Percentiles rank a stretch among this genome's conserved stretches.
These are phyloP conservation scores for Nepenthes alata DNA, from an alignment of 179 eudicot genomes.

Conservation along the genomic window DNA sequence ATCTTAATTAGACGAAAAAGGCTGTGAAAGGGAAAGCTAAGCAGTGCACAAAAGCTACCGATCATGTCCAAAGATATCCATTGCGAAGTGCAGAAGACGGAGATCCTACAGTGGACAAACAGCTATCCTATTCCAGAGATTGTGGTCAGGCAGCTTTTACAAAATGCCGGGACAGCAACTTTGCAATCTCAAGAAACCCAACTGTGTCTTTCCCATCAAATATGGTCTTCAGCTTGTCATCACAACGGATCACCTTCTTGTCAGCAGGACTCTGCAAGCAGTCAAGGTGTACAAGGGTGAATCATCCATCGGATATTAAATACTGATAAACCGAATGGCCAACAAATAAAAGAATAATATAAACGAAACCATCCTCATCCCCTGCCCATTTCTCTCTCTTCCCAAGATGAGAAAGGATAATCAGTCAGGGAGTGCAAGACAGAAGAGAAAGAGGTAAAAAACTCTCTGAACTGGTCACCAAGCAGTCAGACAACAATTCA, in stretches of 20 bases:
- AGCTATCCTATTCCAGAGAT: not conserved
- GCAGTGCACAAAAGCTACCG: not conserved
- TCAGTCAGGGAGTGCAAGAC: too few relatives aligned
- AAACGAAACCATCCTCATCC: too few relatives aligned
- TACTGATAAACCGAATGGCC: too few relatives aligned
- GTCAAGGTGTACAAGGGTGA: too few relatives aligned
- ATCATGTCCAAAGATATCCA: not conserved
- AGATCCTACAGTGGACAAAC: not conserved
- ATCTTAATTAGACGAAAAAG: too few relatives aligned
- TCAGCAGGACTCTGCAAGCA: constrained; percentile 27
- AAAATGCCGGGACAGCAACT: constrained; percentile 33
- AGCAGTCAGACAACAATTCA: too few relatives aligned
- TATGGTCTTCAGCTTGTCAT: constrained; percentile 43
- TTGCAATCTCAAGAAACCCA: constrained; percentile 35
- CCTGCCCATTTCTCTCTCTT: too few relatives aligned
- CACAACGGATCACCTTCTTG: constrained; percentile 36
- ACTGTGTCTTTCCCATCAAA: constrained; percentile 42
- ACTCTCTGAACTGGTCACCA: too few relatives aligned
- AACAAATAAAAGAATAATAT: too few relatives aligned
- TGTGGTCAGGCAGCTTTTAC: constrained; percentile 14
- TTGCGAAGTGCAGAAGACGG: not conserved
- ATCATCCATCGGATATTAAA: too few relatives aligned
- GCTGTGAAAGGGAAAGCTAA: not conserved
- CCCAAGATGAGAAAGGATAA: too few relatives aligned
- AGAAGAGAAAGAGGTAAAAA: too few relatives aligned